Evolutionary conservation across 208 protist genomes (phyloP), one percentile per base, ranked within the genome.

Genomic region (Trypanosoma scelopori): DNA sequence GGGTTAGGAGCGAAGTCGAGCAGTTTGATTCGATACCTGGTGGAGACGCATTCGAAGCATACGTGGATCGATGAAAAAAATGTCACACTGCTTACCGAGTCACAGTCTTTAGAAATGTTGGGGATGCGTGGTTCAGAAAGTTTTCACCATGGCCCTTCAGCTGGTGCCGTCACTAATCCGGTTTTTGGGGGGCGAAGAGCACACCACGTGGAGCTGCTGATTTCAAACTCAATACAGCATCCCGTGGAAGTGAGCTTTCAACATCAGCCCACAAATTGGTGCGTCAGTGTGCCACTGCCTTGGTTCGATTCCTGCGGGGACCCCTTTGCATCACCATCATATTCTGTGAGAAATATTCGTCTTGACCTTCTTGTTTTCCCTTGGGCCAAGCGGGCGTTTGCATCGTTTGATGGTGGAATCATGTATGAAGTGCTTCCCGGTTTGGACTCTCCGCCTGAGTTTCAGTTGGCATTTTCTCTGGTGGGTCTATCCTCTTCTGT

Each of bases 181-280:
- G 53, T 65, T 47, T 78, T 92, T 58, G 70, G 65, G 5, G 55
- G 58, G 7, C 27, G 47, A 25, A 80, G 86, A 52, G 55, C 74
- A 20, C 86, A 92, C 60, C 59, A 80, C n/a, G 68, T 92, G 30
- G 59, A 82, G 25, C 47, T 92, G 53, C 70, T 65, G 16, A 57
- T 92, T 57, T 27, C 79, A 25, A 84, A 64, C 18, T 77, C 80
- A 6, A 67, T 47, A 25, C 49, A 53, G 11, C 35, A 59, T 27
- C 71, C 81, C 0, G 58, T 87, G 6, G 52, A 77, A 23, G 55
- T 92, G 42, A 69, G 48, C 13, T 72, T 92, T 42, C 76, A 86
- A 55, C 57, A 80, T 53, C 9, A 47, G 25, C 20, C 55, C 42
- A 64, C 65, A 47, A 60, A 43, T 48, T 69, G 72, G 64, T 35